Conservation (phyloP, 2,329 filamentous ascomycete species). For the Leptographium radiaticola region DNA sequence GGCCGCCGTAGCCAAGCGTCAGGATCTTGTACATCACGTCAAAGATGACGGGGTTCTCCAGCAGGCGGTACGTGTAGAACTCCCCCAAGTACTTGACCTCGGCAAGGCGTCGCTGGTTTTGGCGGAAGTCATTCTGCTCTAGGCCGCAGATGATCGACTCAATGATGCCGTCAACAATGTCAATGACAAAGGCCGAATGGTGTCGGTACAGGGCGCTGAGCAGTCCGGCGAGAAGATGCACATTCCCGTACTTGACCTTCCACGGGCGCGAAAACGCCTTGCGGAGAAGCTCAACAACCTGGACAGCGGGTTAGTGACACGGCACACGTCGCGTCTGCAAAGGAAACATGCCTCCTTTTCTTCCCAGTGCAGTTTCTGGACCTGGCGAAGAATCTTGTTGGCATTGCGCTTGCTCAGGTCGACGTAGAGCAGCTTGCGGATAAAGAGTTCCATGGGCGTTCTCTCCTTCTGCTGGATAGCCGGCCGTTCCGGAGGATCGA, state of each 20-base stretch:
- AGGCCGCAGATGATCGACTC: conserved; percentile 80
- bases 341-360: conserved; percentile 54
- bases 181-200: conserved; percentile 79
- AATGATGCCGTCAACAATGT: conserved; percentile 82
- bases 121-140: conserved; percentile 94
- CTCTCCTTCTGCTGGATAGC: conserved; percentile 95
- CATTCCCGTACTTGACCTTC: conserved; percentile 95
- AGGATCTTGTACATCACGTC: conserved; percentile 90
- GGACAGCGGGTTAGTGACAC: neutral
- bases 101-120: conserved; percentile 85
- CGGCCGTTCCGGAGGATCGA: conserved; percentile 84
- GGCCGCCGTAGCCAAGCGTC: conserved; percentile 82
- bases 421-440: conserved; percentile 82
- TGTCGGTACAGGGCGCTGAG: conserved; percentile 82
- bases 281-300: conserved; percentile 39
- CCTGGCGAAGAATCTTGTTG: conserved; percentile 84
- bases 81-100: conserved; percentile 95
- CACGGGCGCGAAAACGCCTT: conserved; percentile 93
- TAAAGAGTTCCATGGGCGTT: conserved; percentile 82
- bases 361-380: conserved; percentile 95
- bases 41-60: conserved; percentile 91
- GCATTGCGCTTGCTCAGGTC: conserved; percentile 93
- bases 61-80: conserved; percentile 93
- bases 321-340: neutral
- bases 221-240: conserved; percentile 83